Percentiles rank a stretch among this genome's conserved stretches.
Evolutionary conservation across 225 moss, liverwort and hornwort species (phyloP).

Genomic region (Bryoerythrophyllum caledonicum): DNA sequence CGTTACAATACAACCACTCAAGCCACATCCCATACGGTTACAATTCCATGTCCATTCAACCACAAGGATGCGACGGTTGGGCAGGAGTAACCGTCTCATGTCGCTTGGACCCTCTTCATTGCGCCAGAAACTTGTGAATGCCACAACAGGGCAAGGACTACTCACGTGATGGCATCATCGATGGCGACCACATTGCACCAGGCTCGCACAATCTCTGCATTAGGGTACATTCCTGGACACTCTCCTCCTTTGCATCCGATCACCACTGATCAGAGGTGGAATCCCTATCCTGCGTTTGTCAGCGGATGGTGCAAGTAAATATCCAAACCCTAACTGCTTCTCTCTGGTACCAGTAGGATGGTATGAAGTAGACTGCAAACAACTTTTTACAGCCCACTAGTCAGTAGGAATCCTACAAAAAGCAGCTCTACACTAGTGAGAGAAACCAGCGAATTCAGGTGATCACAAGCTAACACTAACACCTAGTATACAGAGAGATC

Average conservation of each 20-base stretch:
- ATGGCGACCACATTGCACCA: slow-evolving; percentile 19
- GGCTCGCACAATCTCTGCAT: slow-evolving; percentile 2
- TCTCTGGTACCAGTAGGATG: not conserved
- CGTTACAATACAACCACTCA: not conserved
- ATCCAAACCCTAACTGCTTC: not conserved
- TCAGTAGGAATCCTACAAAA: not conserved
- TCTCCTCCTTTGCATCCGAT: not conserved
- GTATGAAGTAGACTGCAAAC: not conserved
- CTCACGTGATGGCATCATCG: not conserved
- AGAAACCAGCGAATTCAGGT: not conserved
- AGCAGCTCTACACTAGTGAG: not conserved
- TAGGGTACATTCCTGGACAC: not conserved
- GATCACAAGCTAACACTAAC: not conserved
- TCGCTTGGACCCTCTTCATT: not conserved
- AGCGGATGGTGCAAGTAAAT: not conserved
- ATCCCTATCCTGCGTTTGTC: not conserved
- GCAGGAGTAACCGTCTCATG: not conserved
- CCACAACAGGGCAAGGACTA: not conserved
- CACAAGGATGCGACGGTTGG: slow-evolving; percentile 29
- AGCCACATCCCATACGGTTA: not conserved
- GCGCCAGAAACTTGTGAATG: not conserved
- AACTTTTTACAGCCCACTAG: not conserved
- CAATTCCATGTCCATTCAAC: not conserved
- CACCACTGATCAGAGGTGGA: not conserved
- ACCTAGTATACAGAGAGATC: not conserved